Percentiles rank a stretch among this genome's conserved stretches.
Evolutionary conservation across 2,329 filamentous ascomycete genomes (phyloP).

Genomic region (Diaporthe citrichinensis): DNA sequence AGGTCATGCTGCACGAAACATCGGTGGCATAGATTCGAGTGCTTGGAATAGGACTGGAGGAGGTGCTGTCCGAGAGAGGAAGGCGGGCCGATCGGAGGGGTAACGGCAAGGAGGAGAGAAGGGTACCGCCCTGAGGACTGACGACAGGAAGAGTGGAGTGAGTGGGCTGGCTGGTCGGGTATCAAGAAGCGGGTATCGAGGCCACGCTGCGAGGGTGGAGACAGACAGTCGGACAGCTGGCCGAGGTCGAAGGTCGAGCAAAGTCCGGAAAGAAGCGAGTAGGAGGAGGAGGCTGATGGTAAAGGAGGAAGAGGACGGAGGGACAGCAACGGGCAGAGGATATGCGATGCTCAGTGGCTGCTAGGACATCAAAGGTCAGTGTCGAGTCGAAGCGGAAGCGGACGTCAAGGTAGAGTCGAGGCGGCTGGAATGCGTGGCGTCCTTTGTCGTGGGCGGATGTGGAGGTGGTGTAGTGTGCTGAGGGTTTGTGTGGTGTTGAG

Average conservation of each 20-base stretch:
- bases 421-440: constrained; percentile 28
- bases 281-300: neutral
- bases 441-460: constrained; percentile 5
- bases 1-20: constrained; percentile 30
- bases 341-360: neutral
- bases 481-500: neutral
- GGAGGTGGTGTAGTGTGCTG: neutral
- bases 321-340: neutral
- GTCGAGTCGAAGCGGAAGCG: constrained; percentile 12
- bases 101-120: neutral
- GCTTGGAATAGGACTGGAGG: neutral
- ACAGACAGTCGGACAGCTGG: constrained; percentile 3
- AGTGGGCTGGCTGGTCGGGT: constrained; percentile 3
- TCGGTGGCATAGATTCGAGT: constrained; percentile 19
- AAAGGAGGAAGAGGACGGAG: neutral
- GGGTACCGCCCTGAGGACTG: neutral
- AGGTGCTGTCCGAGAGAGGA: neutral
- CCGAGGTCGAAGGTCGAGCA: neutral
- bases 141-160: constrained; percentile 1
- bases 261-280: neutral
- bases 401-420: neutral
- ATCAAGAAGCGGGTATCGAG: constrained; percentile 5
- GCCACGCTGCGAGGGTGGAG: neutral
- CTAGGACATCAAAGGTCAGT: constrained; percentile 1
- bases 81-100: neutral